Conservation (phyloP, 257 asterid species). For the Linaria vulgaris region DNA sequence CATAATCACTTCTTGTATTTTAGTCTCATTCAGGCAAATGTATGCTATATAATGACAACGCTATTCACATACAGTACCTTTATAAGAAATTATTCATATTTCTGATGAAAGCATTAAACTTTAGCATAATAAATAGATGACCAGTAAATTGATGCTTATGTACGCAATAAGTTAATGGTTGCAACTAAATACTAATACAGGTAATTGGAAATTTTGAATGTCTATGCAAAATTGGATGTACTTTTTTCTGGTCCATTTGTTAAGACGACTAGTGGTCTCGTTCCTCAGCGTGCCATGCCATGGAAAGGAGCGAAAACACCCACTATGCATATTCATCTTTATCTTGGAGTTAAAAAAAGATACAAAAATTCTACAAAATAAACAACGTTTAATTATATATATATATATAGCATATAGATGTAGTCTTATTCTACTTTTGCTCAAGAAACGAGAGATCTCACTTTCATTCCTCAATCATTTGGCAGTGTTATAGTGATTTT, state of each 20-base stretch:
- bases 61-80: too few relatives aligned
- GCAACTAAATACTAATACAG: too few relatives aligned
- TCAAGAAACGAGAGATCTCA: constrained; percentile 46
- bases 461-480: constrained; percentile 38
- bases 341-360: neutral
- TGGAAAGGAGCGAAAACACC: constrained; percentile 46
- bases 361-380: neutral
- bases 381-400: neutral
- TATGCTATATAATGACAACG: too few relatives aligned
- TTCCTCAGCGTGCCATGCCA: constrained; percentile 40
- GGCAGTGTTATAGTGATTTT: neutral
- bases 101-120: too few relatives aligned
- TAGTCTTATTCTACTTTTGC: constrained; percentile 28
- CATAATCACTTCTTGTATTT: too few relatives aligned
- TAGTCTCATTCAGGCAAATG: too few relatives aligned
- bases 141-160: neutral
- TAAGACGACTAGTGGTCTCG: constrained; percentile 35
- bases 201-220: too few relatives aligned
- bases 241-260: constrained; percentile 22
- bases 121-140: too few relatives aligned
- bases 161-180: neutral
- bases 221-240: too few relatives aligned
- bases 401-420: neutral
- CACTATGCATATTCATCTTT: constrained; percentile 27
- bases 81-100: too few relatives aligned